phyloP scores from a whole-genome alignment of 768 basidiomycete species.

The Naganishia onofrii region DNA sequence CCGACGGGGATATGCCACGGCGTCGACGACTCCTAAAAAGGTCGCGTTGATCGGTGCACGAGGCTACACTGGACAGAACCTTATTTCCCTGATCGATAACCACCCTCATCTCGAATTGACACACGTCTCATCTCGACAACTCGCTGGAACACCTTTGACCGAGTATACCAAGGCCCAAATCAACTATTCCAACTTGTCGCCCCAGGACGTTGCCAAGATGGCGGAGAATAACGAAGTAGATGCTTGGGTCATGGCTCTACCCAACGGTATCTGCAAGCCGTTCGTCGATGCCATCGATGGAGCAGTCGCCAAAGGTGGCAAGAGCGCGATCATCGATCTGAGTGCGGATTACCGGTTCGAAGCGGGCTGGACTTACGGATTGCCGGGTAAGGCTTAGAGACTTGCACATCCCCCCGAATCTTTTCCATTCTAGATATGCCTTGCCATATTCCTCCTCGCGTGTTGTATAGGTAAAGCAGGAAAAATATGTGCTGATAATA shows the following conservation, averaged over 20 bases:
- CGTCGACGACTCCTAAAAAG: conserved; percentile 70
- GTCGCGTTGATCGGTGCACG: conserved; percentile 94
- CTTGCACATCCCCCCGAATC: background rate
- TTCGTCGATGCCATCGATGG: conserved; percentile 57
- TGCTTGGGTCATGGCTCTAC: conserved; percentile 98
- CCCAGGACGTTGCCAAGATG: conserved; percentile 77
- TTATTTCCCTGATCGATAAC: conserved; percentile 77
- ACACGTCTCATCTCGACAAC: conserved; percentile 95
- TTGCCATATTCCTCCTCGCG: conserved; percentile 17
- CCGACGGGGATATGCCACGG: conserved; percentile 75
- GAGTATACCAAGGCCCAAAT: conserved; percentile 75
- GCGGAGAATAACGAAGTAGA: conserved; percentile 87
- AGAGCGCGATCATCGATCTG: conserved; percentile 76
- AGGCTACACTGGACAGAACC: conserved; percentile 89
- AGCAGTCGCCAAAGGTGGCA: conserved; percentile 61
- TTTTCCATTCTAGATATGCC: conserved; percentile 14
- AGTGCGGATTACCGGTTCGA: conserved; percentile 96
- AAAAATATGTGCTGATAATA: conserved; percentile 47
- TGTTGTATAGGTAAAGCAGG: conserved; percentile 3
- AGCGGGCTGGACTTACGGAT: conserved; percentile 90
- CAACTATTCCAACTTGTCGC: conserved; percentile 74
- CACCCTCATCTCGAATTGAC: conserved; percentile 85
- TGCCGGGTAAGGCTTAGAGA: conserved; percentile 80
- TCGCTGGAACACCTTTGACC: conserved; percentile 74
- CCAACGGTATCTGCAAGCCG: conserved; percentile 94